Evolutionary conservation across 768 basidiomycete species (phyloP).

Genomic region (Boletus pseudopeckii): DNA sequence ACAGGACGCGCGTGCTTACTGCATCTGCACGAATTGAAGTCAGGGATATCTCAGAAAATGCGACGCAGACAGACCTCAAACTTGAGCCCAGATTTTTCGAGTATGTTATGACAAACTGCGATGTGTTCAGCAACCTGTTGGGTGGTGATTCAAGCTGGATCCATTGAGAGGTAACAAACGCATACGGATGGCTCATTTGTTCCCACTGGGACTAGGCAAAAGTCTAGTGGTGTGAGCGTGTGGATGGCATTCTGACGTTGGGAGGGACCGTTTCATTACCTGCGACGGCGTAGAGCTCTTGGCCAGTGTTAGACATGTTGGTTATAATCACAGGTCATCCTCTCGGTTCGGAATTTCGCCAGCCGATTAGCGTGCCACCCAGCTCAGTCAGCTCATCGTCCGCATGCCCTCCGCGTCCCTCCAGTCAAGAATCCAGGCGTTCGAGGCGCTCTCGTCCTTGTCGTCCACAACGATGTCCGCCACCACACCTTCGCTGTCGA

Average conservation of each 20-base stretch:
- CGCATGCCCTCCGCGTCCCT: conserved; percentile 46
- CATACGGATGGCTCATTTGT: conserved; percentile 68
- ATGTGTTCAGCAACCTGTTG: conserved; percentile 70
- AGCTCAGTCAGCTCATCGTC: neutral
- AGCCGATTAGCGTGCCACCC: too few species aligned
- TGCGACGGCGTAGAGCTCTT: conserved; percentile 74
- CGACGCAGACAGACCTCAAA: conserved; percentile 57
- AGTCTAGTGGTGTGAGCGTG: conserved; percentile 47
- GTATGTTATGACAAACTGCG: conserved; percentile 77
- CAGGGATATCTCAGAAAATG: neutral
- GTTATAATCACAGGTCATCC: neutral
- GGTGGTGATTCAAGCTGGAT: neutral
- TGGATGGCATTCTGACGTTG: neutral
- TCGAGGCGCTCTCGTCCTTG: conserved; percentile 50
- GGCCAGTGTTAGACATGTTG: conserved; percentile 14
- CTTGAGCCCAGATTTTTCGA: conserved; percentile 78
- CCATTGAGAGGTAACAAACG: conserved; percentile 3
- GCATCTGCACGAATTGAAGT: conserved; percentile 29
- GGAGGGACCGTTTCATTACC: conserved; percentile 37
- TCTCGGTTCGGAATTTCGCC: too few species aligned
- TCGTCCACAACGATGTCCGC: conserved; percentile 21
- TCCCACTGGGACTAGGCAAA: conserved; percentile 86
- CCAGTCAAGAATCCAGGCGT: conserved; percentile 60
- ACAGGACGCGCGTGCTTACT: conserved; percentile 27
- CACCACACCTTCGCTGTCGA: conserved; percentile 5